Evolutionary conservation across 1,139 yeast species (phyloP).

Genomic region (Suhomyces coccinellae): DNA sequence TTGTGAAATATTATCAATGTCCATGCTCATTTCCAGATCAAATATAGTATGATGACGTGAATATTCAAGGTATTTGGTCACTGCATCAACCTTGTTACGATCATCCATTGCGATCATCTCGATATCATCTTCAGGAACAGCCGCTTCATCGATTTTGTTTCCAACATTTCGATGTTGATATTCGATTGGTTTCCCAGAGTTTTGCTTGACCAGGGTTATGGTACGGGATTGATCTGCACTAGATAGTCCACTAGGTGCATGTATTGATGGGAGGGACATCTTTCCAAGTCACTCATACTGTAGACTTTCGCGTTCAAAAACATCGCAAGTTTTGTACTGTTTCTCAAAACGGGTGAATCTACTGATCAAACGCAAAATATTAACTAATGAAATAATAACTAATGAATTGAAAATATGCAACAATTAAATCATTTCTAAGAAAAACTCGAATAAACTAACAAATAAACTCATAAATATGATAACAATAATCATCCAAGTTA

Average conservation of each 20-base stretch:
- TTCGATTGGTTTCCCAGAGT: slow-evolving; percentile 20
- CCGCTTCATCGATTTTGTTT: slow-evolving; percentile 33
- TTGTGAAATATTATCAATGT: not conserved
- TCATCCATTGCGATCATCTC: slow-evolving; percentile 56
- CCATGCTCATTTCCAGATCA: slow-evolving; percentile 5
- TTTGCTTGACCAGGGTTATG: slow-evolving; percentile 35
- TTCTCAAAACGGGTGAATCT: not conserved
- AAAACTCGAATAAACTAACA: slow-evolving; percentile 54
- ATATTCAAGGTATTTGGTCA: slow-evolving; percentile 40
- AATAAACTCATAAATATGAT: slow-evolving; percentile 77
- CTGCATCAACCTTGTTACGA: slow-evolving; percentile 43
- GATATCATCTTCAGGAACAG: slow-evolving; percentile 37
- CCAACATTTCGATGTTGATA: slow-evolving; percentile 35
- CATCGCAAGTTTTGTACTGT: not conserved
- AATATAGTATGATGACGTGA: not conserved
- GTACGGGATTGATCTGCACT: slow-evolving; percentile 26
- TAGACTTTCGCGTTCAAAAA: not conserved
- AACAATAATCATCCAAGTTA: slow-evolving; percentile 86
- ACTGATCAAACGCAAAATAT: not conserved
- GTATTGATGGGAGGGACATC: slow-evolving; percentile 44
- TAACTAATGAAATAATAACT: not conserved
- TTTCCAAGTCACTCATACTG: not conserved
- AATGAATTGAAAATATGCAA: slow-evolving; percentile 1
- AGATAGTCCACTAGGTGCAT: slow-evolving; percentile 45
- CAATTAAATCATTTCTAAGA: slow-evolving; percentile 33